phyloP scores from a whole-genome alignment of 192 early-diverging fungal genomes.

The Chytriomyces sp. region DNA sequence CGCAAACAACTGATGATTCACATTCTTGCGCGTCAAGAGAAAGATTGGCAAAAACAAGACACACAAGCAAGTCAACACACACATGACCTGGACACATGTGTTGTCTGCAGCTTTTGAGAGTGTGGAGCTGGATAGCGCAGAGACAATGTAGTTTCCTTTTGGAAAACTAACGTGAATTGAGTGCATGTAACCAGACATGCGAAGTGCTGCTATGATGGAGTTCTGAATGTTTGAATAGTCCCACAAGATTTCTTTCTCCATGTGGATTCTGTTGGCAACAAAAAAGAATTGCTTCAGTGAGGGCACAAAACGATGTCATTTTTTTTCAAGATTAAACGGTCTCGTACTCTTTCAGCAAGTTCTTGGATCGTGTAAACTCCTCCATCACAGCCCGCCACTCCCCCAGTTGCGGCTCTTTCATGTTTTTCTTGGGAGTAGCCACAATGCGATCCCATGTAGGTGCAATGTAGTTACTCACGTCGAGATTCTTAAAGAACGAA shows the following conservation, averaged over 20 bases:
- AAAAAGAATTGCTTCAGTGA: neutral
- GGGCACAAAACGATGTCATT: too few relatives aligned
- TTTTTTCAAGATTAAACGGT: too few relatives aligned
- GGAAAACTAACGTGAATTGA: slow-evolving; percentile 43
- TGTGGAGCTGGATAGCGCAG: slow-evolving; percentile 36
- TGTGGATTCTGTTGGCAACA: slow-evolving; percentile 31
- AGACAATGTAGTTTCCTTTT: slow-evolving; percentile 36
- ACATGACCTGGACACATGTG: slow-evolving; percentile 32
- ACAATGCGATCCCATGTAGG: slow-evolving; percentile 37
- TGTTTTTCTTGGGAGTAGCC: slow-evolving; percentile 38
- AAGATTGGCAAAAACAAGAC: slow-evolving; percentile 48
- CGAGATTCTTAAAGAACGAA: slow-evolving; percentile 4
- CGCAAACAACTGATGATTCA: slow-evolving; percentile 14
- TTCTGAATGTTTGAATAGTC: slow-evolving; percentile 42
- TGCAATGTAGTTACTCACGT: slow-evolving; percentile 38
- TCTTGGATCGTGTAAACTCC: slow-evolving; percentile 27
- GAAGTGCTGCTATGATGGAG: slow-evolving; percentile 36
- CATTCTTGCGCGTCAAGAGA: slow-evolving; percentile 18
- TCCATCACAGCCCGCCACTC: slow-evolving; percentile 26
- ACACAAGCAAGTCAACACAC: slow-evolving; percentile 56
- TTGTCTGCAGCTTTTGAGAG: slow-evolving; percentile 34
- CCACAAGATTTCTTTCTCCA: slow-evolving; percentile 53
- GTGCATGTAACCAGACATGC: slow-evolving; percentile 42
- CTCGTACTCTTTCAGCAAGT: slow-evolving; percentile 43
- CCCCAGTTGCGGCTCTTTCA: slow-evolving; percentile 2